These are phyloP conservation scores for Phytophthora sansomeana DNA, from an alignment of 352 stramenopile genomes.

Conservation along the genomic window DNA sequence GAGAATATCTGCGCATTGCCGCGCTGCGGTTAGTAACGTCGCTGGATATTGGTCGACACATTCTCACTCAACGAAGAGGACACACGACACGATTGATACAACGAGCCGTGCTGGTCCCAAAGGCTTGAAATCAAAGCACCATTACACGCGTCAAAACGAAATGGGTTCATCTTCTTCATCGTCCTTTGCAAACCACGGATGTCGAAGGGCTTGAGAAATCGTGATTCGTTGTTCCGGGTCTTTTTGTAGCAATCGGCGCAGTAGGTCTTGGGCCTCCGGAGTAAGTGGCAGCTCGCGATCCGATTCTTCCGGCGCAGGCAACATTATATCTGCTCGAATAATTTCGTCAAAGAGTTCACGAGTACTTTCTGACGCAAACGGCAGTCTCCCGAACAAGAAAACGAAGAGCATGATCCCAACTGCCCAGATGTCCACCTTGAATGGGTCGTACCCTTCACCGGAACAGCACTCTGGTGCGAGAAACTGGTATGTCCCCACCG, in stretches of 20 bases:
- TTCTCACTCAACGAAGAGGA: not conserved
- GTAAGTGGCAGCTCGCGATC: constrained; percentile 27
- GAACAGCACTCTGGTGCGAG: constrained; percentile 89
- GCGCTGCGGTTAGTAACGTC: not conserved
- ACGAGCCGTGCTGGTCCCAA: not conserved
- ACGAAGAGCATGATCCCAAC: constrained; percentile 87
- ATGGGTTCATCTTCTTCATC: constrained; percentile 64
- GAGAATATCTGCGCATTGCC: constrained; percentile 5
- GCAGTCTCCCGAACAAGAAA: constrained; percentile 85
- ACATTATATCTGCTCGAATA: constrained; percentile 43
- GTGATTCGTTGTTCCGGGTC: constrained; percentile 62
- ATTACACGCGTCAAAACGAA: constrained; percentile 58
- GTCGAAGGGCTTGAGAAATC: constrained; percentile 53
- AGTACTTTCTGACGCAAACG: constrained; percentile 76
- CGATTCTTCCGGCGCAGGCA: constrained; percentile 34
- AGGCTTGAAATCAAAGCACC: not conserved
- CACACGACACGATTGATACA: not conserved
- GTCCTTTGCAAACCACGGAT: constrained; percentile 64
- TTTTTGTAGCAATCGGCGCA: constrained; percentile 61
- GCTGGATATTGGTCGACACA: not conserved
- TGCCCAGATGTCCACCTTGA: constrained; percentile 88
- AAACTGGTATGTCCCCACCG: constrained; percentile 92
- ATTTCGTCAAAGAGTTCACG: constrained; percentile 89
- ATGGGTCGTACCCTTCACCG: constrained; percentile 85
- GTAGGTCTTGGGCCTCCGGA: constrained; percentile 51